These are phyloP conservation scores for Eimeria zaria DNA, from an alignment of 169 alveolate species.

Conservation along the genomic window DNA sequence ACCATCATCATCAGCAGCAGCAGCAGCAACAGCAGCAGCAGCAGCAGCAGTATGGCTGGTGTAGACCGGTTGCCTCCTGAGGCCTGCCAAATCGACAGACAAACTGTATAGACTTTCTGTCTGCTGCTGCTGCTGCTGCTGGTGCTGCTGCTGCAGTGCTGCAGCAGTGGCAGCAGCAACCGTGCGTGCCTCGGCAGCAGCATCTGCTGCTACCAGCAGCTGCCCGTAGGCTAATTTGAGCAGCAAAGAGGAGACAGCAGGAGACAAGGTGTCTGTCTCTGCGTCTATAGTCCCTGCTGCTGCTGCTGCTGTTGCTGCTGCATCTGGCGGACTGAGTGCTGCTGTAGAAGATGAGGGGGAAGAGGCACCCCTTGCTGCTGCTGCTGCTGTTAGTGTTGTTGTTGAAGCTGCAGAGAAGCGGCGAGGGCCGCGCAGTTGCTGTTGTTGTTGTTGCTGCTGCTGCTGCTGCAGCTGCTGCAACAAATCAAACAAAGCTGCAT, in stretches of 20 bases:
- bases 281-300: too few species aligned
- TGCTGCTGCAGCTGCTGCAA: slow-evolving; percentile 26
- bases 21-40: slow-evolving; percentile 54
- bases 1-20: background rate
- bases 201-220: slow-evolving; percentile 40
- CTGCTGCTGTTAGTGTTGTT: slow-evolving; percentile 1
- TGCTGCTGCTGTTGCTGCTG: background rate
- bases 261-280: background rate
- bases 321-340: background rate
- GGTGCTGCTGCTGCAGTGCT: slow-evolving; percentile 9
- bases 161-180: slow-evolving; percentile 66
- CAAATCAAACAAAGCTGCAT: slow-evolving; percentile 10
- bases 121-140: slow-evolving; percentile 27
- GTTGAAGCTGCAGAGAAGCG: slow-evolving; percentile 22
- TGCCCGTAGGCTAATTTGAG: slow-evolving; percentile 6
- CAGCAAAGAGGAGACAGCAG: slow-evolving; percentile 39
- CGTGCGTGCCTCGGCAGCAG: slow-evolving; percentile 45
- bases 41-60: background rate
- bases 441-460: slow-evolving; percentile 18
- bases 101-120: background rate
- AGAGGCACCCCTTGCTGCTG: slow-evolving; percentile 21
- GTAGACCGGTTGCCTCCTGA: background rate
- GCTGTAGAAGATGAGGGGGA: slow-evolving; percentile 44
- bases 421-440: slow-evolving; percentile 35
- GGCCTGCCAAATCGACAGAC: slow-evolving; percentile 5